These are phyloP conservation scores for Lepidium aucheri DNA, from an alignment of 345 rosid species.

Conservation along the genomic window DNA sequence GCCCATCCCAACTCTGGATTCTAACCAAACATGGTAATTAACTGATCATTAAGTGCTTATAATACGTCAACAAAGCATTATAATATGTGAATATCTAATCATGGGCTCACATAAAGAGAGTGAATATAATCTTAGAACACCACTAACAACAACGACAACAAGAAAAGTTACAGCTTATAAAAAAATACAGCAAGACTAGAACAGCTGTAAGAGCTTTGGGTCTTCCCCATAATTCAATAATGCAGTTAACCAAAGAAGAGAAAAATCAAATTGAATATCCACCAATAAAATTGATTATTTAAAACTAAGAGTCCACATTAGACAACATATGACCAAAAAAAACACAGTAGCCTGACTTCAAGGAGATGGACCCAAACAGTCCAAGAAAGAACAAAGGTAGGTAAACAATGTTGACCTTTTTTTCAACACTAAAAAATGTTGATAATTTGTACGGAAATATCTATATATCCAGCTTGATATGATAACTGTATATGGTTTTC, in stretches of 20 bases:
- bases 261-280: conserved; percentile 7
- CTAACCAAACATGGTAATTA: conserved; percentile 6
- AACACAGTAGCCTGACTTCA: conserved; percentile 17
- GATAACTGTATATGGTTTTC: conserved; percentile 25
- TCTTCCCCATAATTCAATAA: neutral
- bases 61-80: neutral
- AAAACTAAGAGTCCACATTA: conserved; percentile 2
- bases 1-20: conserved; percentile 14
- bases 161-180: neutral
- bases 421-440: conserved; percentile 1
- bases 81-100: neutral
- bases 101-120: neutral
- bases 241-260: neutral
- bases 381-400: conserved; percentile 4
- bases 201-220: neutral
- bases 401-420: conserved; percentile 30
- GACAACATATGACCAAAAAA: conserved; percentile 12
- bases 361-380: conserved; percentile 19
- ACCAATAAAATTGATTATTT: conserved; percentile 10
- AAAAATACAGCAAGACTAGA: neutral
- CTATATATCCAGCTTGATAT: conserved; percentile 24
- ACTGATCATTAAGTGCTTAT: conserved; percentile 8
- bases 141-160: neutral
- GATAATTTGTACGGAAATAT: conserved; percentile 25
- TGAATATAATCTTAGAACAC: neutral